Evolutionary conservation across 2,329 filamentous ascomycete species (phyloP).

Genomic region (Pseudopyrenochaeta lycopersici): DNA sequence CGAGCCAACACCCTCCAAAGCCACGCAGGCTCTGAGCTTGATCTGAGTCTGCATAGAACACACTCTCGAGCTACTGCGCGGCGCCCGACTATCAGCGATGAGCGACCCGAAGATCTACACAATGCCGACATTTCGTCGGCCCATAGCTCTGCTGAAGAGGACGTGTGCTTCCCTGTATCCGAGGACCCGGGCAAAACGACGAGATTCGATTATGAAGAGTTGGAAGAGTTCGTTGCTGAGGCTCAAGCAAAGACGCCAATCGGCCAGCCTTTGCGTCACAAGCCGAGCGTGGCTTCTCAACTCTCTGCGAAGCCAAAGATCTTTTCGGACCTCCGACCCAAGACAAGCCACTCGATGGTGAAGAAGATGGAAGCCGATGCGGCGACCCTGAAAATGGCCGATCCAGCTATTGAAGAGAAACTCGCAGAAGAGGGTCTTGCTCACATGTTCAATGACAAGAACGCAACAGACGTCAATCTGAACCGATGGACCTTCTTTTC

Average conservation of each 20-base stretch:
- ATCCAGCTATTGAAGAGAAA: conserved; percentile 55
- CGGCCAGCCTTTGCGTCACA: conserved; percentile 51
- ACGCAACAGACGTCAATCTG: conserved; percentile 58
- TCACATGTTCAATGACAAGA: conserved; percentile 45
- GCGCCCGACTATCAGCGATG: conserved; percentile 67
- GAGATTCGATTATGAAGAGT: conserved; percentile 88
- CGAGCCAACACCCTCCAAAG: conserved; percentile 74
- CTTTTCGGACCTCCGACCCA: conserved; percentile 70
- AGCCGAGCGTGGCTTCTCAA: conserved; percentile 42
- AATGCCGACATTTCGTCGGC: conserved; percentile 70
- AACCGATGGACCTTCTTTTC: conserved; percentile 98
- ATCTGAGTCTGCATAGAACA: conserved; percentile 72
- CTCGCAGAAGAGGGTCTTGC: conserved; percentile 48
- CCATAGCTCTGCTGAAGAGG: conserved; percentile 79
- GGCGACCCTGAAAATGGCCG: conserved; percentile 37
- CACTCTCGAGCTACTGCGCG: conserved; percentile 73
- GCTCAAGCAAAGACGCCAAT: conserved; percentile 58
- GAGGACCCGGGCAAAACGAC: conserved; percentile 77
- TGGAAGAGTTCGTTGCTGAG: conserved; percentile 87
- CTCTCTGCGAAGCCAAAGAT: conserved; percentile 62
- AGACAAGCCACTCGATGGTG: conserved; percentile 41
- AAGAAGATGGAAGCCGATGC: conserved; percentile 49
- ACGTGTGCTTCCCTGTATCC: conserved; percentile 87
- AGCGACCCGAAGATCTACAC: conserved; percentile 65
- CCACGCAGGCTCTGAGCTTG: conserved; percentile 59